Evolutionary conservation across 441 rosid genomes (phyloP).

Genomic region (Bocquillonia castaneifolia): DNA sequence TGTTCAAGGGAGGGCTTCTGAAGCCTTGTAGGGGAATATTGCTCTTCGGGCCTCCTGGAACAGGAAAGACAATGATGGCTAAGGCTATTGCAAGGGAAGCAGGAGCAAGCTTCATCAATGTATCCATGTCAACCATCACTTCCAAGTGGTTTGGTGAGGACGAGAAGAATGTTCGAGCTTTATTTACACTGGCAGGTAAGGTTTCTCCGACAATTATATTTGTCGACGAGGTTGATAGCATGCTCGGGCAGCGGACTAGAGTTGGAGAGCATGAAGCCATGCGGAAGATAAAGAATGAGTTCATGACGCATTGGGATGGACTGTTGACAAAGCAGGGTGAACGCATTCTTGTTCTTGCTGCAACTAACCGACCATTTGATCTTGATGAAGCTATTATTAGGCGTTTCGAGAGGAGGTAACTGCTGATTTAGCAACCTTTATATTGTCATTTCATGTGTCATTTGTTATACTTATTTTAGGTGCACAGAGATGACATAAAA

Average conservation of each 20-base stretch:
- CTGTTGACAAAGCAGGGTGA: constrained; percentile 72
- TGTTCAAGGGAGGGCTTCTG: constrained; percentile 92
- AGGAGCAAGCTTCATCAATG: constrained; percentile 96
- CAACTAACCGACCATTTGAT: constrained; percentile 97
- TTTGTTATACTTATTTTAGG: too few species aligned
- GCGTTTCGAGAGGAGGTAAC: constrained; percentile 91
- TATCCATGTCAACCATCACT: constrained; percentile 96
- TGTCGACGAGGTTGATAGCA: constrained; percentile 97
- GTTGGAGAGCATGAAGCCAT: constrained; percentile 98
- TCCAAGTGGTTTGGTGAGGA: constrained; percentile 99
- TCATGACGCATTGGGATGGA: constrained; percentile 99
- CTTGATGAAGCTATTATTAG: constrained; percentile 98
- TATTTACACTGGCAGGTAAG: constrained; percentile 85
- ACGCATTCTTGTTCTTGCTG: constrained; percentile 92
- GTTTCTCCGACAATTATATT: constrained; percentile 94
- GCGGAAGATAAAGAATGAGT: constrained; percentile 95
- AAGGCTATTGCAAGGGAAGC: constrained; percentile 98
- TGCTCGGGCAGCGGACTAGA: constrained; percentile 94
- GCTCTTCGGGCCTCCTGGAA: constrained; percentile 98
- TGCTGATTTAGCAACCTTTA: background rate
- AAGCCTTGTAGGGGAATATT: constrained; percentile 95
- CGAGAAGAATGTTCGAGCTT: constrained; percentile 88
- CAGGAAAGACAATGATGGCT: constrained; percentile 98
- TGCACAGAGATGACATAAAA: too few species aligned
- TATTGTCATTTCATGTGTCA: too few species aligned